Evolutionary conservation across 2,329 filamentous ascomycete genomes (phyloP).

Genomic region (Aspergillus pseudoterreus): DNA sequence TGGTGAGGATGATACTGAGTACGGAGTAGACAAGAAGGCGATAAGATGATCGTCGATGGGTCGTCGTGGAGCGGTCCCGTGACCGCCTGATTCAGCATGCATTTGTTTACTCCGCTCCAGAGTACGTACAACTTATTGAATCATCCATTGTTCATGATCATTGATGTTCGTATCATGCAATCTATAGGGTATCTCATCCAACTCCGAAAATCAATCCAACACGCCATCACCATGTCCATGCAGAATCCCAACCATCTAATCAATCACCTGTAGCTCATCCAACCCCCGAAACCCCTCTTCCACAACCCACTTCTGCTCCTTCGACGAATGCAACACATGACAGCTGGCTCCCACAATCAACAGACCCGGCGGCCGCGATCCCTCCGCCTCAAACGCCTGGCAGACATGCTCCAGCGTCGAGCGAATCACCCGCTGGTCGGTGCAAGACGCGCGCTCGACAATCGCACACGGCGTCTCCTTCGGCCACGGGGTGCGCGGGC

Average conservation of each 20-base stretch:
- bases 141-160: not conserved
- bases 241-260: not conserved
- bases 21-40: not conserved
- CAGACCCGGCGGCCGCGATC: slow-evolving; percentile 82
- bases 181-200: slow-evolving; percentile 11
- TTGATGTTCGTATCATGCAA: not conserved
- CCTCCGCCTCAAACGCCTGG: slow-evolving; percentile 81
- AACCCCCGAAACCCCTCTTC: slow-evolving; percentile 82
- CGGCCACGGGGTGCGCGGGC: slow-evolving; percentile 57
- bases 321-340: slow-evolving; percentile 64
- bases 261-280: slow-evolving; percentile 47
- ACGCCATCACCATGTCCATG: not conserved
- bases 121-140: no score
- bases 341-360: slow-evolving; percentile 83
- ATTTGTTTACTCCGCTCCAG: no score
- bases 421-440: slow-evolving; percentile 87
- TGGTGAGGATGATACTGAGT: not conserved
- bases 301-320: slow-evolving; percentile 69
- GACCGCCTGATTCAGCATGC: slow-evolving; percentile 3
- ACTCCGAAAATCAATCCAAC: slow-evolving; percentile 1
- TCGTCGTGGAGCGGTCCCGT: slow-evolving; percentile 11
- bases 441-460: slow-evolving; percentile 87
- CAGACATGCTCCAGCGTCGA: slow-evolving; percentile 78
- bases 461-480: slow-evolving; percentile 81
- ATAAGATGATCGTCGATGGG: not conserved